These are phyloP conservation scores for Coniochaeta sp. DNA, from an alignment of 2,329 filamentous ascomycete genomes.

Conservation along the genomic window DNA sequence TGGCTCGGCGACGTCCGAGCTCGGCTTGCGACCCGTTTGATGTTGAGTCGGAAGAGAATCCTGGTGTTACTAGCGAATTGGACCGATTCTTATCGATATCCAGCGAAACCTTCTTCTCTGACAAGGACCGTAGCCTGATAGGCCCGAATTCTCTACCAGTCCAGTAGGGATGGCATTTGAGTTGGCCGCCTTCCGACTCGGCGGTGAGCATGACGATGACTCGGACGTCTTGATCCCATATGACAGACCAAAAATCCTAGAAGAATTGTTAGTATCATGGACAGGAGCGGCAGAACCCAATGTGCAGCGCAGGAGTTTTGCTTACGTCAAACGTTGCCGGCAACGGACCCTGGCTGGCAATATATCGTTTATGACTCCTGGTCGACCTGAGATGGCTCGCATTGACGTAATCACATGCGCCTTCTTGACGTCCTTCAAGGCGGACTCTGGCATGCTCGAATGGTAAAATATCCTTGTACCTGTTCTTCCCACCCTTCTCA, in stretches of 20 bases:
- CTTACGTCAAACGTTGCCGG: conserved; percentile 85
- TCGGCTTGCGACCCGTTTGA: conserved; percentile 22
- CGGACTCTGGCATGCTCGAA: conserved; percentile 91
- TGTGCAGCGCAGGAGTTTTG: conserved; percentile 6
- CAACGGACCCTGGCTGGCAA: conserved; percentile 89
- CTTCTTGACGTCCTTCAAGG: conserved; percentile 57
- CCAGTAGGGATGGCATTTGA: conserved; percentile 97
- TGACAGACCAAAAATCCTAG: conserved; percentile 93
- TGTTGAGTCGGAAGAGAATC: conserved; percentile 3
- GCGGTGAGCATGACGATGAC: conserved; percentile 96
- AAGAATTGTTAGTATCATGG: conserved; percentile 16
- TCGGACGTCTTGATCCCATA: conserved; percentile 94
- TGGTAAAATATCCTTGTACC: conserved; percentile 96
- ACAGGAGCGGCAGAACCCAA: not conserved
- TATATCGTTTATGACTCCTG: conserved; percentile 84
- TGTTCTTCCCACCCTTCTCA: conserved; percentile 90
- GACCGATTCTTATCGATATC: conserved; percentile 52
- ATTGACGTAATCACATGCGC: conserved; percentile 89
- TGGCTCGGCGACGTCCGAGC: conserved; percentile 41
- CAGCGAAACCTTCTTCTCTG: conserved; percentile 74
- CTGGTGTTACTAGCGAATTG: conserved; percentile 20
- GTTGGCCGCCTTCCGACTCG: conserved; percentile 83
- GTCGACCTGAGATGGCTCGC: conserved; percentile 78
- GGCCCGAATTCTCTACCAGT: conserved; percentile 68
- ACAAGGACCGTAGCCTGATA: conserved; percentile 66